Percentiles rank a stretch among this genome's conserved stretches.
Conservation (phyloP, 495 filamentous ascomycete genomes). For the Hypoxylon lenormandii region DNA sequence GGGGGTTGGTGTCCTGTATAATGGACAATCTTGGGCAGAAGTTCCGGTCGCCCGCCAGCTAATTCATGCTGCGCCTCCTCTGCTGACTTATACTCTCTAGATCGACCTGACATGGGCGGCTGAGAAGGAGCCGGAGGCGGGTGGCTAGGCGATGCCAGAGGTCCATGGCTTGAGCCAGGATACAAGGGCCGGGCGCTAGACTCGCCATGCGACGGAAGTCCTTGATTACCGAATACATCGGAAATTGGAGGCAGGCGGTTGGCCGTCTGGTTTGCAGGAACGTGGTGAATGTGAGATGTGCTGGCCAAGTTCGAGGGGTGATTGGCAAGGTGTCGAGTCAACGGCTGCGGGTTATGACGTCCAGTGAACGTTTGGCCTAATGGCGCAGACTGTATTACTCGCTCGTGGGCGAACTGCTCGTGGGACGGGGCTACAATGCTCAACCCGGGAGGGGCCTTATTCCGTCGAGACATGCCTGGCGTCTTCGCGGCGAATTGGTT, state of each 20-base stretch:
- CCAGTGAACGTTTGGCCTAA: slow-evolving; percentile 97
- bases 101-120: slow-evolving; percentile 64
- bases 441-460: slow-evolving; percentile 86
- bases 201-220: slow-evolving; percentile 75
- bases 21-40: slow-evolving; percentile 91
- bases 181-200: slow-evolving; percentile 41
- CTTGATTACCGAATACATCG: slow-evolving; percentile 85
- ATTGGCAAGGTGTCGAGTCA: slow-evolving; percentile 84
- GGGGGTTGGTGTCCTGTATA: slow-evolving; percentile 91
- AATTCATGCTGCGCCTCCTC: slow-evolving; percentile 93
- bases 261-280: slow-evolving; percentile 86
- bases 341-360: slow-evolving; percentile 80
- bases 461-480: slow-evolving; percentile 72
- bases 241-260: slow-evolving; percentile 94
- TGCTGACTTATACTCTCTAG: slow-evolving; percentile 91
- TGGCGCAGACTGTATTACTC: slow-evolving; percentile 96
- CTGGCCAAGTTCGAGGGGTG: slow-evolving; percentile 86
- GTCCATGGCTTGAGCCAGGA: slow-evolving; percentile 75
- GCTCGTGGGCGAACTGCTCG: slow-evolving; percentile 91
- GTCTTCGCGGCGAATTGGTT: slow-evolving; percentile 71
- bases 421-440: slow-evolving; percentile 98
- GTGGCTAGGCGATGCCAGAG: slow-evolving; percentile 82
- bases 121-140: slow-evolving; percentile 56
- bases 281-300: slow-evolving; percentile 90
- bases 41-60: slow-evolving; percentile 88